Evolutionary conservation across 106 monocot genomes (phyloP), one percentile per base, ranked within the genome.

Genomic region (Xerophyta viscosa): DNA sequence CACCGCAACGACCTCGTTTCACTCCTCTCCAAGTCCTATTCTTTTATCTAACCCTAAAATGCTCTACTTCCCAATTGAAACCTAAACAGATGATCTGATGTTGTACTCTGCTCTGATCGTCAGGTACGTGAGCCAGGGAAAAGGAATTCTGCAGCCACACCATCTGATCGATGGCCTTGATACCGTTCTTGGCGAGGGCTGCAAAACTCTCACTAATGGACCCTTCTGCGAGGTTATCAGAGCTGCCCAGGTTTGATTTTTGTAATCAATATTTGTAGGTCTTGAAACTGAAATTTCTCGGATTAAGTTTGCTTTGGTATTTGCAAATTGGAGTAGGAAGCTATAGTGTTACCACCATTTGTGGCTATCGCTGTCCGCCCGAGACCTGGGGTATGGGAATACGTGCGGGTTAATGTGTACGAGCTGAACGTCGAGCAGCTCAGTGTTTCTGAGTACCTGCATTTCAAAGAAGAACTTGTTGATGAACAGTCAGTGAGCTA

Each of bases 1-100:
- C 79, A 92, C 74, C 76, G 92, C 54, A 87, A 92, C 73, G 82
- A 87, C 28, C 92, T 92, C 68, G 83, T 92, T 65, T 67, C 80
- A 14, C 87, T 92, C 50, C 73, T 92, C 44, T 87, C 87, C 66
- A 87, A 63, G 81, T 83, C 8, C 33, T n/a, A n/a, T n/a, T n/a
- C n/a, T n/a, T n/a, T n/a, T n/a, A n/a, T n/a, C n/a, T n/a, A n/a
- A n/a, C n/a, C n/a, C n/a, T n/a, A n/a, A n/a, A n/a, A n/a, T n/a
- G n/a, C n/a, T n/a, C n/a, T n/a, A n/a, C n/a, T n/a, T n/a, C n/a
- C n/a, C n/a, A n/a, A n/a, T n/a, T n/a, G n/a, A n/a, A n/a, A n/a
- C n/a, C n/a, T n/a, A n/a, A n/a, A n/a, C n/a, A n/a, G n/a, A n/a
- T n/a, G n/a, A n/a, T n/a, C n/a, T n/a, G n/a, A n/a, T n/a, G n/a